Evolutionary conservation across 1,284 basidiomycete species (phyloP).

Genomic region (Ceratobasidium sp.): DNA sequence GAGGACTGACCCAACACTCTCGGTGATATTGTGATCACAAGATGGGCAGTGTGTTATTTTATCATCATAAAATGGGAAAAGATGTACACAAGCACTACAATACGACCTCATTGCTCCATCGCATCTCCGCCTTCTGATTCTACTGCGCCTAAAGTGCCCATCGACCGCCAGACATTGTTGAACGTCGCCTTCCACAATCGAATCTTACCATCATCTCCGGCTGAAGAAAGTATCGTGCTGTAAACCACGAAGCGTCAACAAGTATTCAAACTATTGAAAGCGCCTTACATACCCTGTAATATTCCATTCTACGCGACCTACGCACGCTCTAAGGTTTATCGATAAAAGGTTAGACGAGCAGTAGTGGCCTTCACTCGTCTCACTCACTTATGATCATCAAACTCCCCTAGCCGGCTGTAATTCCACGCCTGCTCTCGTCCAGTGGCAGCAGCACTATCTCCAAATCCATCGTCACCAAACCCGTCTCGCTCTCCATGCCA

Average conservation of each 20-base stretch:
- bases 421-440: slow-evolving; percentile 72
- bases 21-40: too few relatives aligned
- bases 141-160: slow-evolving; percentile 69
- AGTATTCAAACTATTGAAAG: not conserved
- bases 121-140: slow-evolving; percentile 39
- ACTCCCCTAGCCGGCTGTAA: slow-evolving; percentile 82
- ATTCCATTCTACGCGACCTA: slow-evolving; percentile 86
- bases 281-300: slow-evolving; percentile 77
- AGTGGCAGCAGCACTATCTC: slow-evolving; percentile 61
- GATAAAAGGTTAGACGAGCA: slow-evolving; percentile 1
- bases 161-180: slow-evolving; percentile 80
- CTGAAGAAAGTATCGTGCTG: slow-evolving; percentile 90
- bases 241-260: slow-evolving; percentile 22
- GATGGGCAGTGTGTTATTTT: not conserved
- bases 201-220: slow-evolving; percentile 89
- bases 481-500: slow-evolving; percentile 37
- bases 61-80: not conserved
- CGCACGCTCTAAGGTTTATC: slow-evolving; percentile 66
- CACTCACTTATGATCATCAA: slow-evolving; percentile 82
- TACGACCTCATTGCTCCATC: slow-evolving; percentile 34
- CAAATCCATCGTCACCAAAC: slow-evolving; percentile 61
- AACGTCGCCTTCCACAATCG: slow-evolving; percentile 88
- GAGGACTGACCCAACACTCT: too few relatives aligned
- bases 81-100: not conserved
- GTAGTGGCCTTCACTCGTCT: slow-evolving; percentile 23